Evolutionary conservation across 148 eudicot species (phyloP).

Genomic region (Limonium bicolor): DNA sequence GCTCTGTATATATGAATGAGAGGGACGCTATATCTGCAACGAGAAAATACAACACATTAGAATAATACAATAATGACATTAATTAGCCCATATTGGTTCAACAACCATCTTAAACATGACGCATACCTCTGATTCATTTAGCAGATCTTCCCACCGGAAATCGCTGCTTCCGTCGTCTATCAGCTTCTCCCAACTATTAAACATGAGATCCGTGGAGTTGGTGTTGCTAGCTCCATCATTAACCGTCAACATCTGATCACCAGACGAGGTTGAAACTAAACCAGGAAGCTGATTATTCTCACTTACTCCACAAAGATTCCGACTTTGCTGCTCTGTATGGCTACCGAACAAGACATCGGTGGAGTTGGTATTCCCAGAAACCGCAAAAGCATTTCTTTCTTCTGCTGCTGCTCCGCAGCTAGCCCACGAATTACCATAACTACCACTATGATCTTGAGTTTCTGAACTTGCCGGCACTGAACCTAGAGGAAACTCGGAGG

Average conservation of each 20-base stretch:
- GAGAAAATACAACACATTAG: too few relatives aligned
- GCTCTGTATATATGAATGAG: too few relatives aligned
- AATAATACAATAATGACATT: too few relatives aligned
- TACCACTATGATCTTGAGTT: background rate
- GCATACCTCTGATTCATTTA: too few relatives aligned
- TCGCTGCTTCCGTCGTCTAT: constrained; percentile 23
- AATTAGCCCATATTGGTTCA: too few relatives aligned
- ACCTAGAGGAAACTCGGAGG: background rate
- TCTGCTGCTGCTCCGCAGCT: background rate
- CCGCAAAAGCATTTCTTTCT: background rate
- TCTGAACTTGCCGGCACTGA: background rate
- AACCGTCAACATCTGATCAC: constrained; percentile 6
- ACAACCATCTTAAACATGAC: too few relatives aligned
- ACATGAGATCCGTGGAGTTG: constrained; percentile 18
- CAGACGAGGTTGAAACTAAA: constrained; percentile 20
- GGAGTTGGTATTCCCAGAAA: constrained; percentile 2
- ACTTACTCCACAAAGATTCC: background rate
- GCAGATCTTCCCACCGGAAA: constrained; percentile 23
- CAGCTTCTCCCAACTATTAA: constrained; percentile 32
- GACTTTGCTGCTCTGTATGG: background rate
- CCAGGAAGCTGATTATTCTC: constrained; percentile 22
- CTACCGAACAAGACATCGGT: background rate
- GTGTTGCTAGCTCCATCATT: constrained; percentile 19
- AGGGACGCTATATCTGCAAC: too few relatives aligned
- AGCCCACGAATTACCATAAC: constrained; percentile 1